Evolutionary conservation across 495 filamentous ascomycete genomes (phyloP).

Genomic region (Hyaloscypha variabilis): DNA sequence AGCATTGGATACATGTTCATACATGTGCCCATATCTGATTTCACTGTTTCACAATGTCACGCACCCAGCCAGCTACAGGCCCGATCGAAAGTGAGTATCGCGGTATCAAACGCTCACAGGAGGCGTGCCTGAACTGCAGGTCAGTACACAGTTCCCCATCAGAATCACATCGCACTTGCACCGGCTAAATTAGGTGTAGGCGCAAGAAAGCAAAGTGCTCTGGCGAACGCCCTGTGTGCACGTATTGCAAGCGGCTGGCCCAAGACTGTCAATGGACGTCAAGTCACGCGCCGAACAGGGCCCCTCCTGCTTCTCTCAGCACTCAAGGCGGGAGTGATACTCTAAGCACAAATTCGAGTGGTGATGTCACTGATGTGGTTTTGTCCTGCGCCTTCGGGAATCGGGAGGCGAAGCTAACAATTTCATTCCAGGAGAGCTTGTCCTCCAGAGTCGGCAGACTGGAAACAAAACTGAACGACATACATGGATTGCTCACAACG

Average conservation of each 20-base stretch:
- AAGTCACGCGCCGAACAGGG: background rate
- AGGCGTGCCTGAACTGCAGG: constrained; percentile 39
- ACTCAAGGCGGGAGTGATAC: background rate
- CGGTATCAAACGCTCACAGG: constrained; percentile 34
- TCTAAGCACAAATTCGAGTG: no score
- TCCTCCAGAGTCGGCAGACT: background rate
- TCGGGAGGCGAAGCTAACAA: background rate
- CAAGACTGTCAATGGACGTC: constrained; percentile 22
- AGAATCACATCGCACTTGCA: background rate
- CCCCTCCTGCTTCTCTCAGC: background rate
- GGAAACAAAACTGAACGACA: background rate
- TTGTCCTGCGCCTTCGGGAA: no score
- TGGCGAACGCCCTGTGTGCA: constrained; percentile 37
- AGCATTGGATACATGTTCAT: no score
- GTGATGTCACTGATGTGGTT: no score
- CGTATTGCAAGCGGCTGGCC: constrained; percentile 33
- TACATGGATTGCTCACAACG: background rate
- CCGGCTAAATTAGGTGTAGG: constrained; percentile 16
- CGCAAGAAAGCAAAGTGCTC: constrained; percentile 40
- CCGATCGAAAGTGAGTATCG: background rate
- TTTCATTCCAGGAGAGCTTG: background rate
- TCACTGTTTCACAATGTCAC: no score
- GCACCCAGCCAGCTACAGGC: no score
- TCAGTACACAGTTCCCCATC: constrained; percentile 11
- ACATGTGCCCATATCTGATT: no score